Percentiles rank a stretch among this genome's conserved stretches.
Evolutionary conservation across 495 filamentous ascomycete genomes (phyloP).

Genomic region (Neurospora sp.): DNA sequence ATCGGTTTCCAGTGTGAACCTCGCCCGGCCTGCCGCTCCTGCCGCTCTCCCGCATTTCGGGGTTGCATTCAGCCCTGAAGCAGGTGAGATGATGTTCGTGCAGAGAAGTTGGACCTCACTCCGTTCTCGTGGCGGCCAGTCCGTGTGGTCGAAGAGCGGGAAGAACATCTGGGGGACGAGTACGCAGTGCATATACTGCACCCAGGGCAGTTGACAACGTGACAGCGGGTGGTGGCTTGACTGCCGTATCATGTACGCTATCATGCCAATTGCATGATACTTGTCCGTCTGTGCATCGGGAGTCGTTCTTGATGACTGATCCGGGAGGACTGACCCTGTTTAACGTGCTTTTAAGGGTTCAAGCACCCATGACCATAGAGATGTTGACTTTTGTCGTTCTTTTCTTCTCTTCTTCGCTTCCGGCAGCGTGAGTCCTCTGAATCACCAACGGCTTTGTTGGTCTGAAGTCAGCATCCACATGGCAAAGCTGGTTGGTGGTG

Average conservation of each 20-base stretch:
- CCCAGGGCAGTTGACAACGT: not conserved
- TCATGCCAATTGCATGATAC: not conserved
- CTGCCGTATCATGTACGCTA: not conserved
- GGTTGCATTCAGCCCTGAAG: not conserved
- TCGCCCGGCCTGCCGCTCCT: not conserved
- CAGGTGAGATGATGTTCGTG: not conserved
- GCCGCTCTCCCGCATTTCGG: not conserved
- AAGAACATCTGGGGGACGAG: not conserved
- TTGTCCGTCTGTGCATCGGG: not conserved
- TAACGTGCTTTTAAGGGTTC: not conserved
- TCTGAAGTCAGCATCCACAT: not conserved
- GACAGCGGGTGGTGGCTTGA: not conserved
- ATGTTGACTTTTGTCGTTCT: not conserved
- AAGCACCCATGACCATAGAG: not conserved
- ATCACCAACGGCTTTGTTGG: not conserved
- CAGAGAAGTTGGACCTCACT: not conserved
- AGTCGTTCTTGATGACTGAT: not conserved
- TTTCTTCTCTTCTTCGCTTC: not conserved
- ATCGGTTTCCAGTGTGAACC: not conserved
- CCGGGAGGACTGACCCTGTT: not conserved
- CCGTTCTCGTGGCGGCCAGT: not conserved
- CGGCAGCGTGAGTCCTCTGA: not conserved
- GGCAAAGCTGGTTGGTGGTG: not conserved
- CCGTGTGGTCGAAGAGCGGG: not conserved
- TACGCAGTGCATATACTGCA: not conserved